Evolutionary conservation across 2,329 filamentous ascomycete species (phyloP).

Genomic region (Colletotrichum navitas): DNA sequence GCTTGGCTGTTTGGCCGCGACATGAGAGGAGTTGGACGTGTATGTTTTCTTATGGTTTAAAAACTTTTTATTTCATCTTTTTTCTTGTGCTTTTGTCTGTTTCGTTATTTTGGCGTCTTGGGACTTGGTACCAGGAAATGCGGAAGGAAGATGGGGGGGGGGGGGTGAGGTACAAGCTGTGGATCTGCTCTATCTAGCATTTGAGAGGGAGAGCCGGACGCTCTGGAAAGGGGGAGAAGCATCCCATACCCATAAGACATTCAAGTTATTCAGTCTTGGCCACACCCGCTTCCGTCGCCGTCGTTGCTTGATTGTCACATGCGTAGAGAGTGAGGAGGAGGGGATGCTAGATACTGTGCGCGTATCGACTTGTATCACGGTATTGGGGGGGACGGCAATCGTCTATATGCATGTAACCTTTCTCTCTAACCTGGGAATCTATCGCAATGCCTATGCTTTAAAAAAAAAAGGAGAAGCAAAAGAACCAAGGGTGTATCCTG

Average conservation of each 20-base stretch:
- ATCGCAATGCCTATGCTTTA: constrained; percentile 37
- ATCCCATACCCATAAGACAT: constrained; percentile 36
- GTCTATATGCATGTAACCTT: constrained; percentile 2
- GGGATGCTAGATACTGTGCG: background rate
- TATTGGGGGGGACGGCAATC: background rate
- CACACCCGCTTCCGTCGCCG: background rate
- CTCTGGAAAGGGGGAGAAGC: constrained; percentile 8
- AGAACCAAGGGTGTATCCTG: background rate
- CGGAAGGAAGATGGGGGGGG: background rate
- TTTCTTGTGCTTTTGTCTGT: background rate
- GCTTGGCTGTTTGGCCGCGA: background rate
- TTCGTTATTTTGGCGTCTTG: background rate
- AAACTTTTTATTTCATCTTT: background rate
- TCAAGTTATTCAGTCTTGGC: constrained; percentile 2
- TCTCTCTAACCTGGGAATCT: constrained; percentile 26
- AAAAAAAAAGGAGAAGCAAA: background rate
- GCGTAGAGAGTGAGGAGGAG: background rate
- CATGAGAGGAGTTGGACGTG: background rate
- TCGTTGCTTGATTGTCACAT: background rate
- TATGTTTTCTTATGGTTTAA: background rate
- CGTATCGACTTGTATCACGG: constrained; percentile 17
- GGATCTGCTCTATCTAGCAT: background rate
- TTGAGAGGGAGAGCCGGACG: background rate
- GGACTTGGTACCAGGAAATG: background rate
- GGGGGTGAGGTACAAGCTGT: background rate